Base-by-base conservation (phyloP, 2,329 filamentous ascomycete genomes). In the Fusarium musae region DNA sequence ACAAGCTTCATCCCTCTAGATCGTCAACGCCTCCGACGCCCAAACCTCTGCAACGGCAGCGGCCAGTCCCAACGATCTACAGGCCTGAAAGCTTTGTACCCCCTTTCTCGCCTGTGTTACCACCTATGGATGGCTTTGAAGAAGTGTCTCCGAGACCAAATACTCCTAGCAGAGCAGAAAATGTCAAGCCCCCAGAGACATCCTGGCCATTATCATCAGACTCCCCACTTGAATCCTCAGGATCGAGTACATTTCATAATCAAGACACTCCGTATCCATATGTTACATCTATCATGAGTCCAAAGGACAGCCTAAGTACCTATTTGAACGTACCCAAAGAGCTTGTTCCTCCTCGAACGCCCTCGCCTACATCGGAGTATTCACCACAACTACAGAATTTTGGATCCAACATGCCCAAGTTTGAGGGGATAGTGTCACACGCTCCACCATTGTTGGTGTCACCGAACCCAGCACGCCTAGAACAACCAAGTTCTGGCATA, bases 171-270 rank as follows among this genome's bases (percentile, higher is more conserved):
- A 44, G 43, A 34, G 26, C 19, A 9, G 44, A 44, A 19, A 23
- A 44, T 21, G 21, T 34, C n/a, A 69, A 47, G n/a, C 34, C 26
- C 9, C n/a, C 40, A 28, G 59, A 69, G 52, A 37, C 65, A 47
- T 42, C 65, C 17, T 69, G 66, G 66, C 66, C 66, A 9, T 69
- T 69, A 19, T 65, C 66, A 16, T 69, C 66, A 23, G 66, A 46
- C 30, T 69, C 66, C 16, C 66, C 66, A 28, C 46, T 59, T 37
- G 66, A 56, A 30, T 69, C 66, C 7, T 69, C 66, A 26, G 66
- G 59, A n/a, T 69, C 65, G 11, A 69, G 65, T 52, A 70, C 52
- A 43, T 69, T 64, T 32, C 65, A 46, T n/a, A 52, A 42, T 21
- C 65, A 69, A 59, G 52, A 69, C 26, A 63, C 42, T 34, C 36